Evolutionary conservation across 495 filamentous ascomycete species (phyloP).

Genomic region (Penicillium egyptiacum): DNA sequence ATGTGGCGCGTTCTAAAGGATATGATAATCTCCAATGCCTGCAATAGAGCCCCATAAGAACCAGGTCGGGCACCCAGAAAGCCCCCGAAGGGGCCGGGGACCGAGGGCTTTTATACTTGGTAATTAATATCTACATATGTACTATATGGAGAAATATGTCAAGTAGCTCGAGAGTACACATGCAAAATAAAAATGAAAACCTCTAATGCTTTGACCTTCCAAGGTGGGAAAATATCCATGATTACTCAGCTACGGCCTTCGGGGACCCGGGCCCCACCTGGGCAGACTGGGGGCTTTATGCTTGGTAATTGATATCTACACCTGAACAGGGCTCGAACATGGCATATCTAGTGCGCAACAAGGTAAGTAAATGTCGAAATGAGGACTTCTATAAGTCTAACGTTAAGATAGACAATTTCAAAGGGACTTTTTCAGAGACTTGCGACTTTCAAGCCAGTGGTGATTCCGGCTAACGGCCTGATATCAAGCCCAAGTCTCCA

Average conservation of each 20-base stretch:
- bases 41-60: too few relatives aligned
- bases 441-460: neutral
- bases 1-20: too few relatives aligned
- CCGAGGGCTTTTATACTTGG: too few relatives aligned
- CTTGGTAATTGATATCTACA: constrained; percentile 4
- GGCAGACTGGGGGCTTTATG: neutral
- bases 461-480: constrained; percentile 1
- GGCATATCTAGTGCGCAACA: neutral
- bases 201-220: neutral
- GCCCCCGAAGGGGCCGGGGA: too few relatives aligned
- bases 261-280: too few relatives aligned
- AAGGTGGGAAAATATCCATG: neutral
- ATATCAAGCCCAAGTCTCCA: neutral
- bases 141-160: neutral
- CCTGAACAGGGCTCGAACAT: neutral
- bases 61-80: too few relatives aligned
- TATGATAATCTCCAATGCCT: too few relatives aligned
- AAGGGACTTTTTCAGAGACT: neutral
- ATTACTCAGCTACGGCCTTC: neutral
- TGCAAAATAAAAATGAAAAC: neutral
- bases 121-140: too few relatives aligned
- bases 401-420: neutral
- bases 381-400: neutral
- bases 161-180: neutral
- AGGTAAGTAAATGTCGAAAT: neutral